Evolutionary conservation across 208 protist species (phyloP), one percentile per base, ranked within the genome.

Genomic region (Trypanosoma mega): DNA sequence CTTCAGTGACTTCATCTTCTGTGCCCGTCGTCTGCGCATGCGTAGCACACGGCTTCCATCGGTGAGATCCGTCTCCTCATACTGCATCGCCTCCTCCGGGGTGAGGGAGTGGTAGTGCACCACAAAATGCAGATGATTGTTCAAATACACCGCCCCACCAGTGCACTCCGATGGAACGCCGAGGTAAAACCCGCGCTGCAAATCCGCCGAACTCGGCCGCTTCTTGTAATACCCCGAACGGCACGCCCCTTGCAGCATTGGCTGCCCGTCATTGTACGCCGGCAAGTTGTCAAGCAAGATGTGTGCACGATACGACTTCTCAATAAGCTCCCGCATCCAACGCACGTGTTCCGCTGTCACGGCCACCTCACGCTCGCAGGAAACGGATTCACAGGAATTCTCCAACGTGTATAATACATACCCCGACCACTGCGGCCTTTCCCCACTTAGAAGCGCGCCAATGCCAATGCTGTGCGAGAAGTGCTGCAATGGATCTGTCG

Each of bases 381-480:
- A 20, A 33, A 55, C 31, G 21, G 0, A 24, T 7, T 44, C 34
- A 36, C 51, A 57, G 3, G 34, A 46, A 14, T 45, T 16, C 34
- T 26, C 1, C n/a, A 45, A 16, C 34, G 74, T 54, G 20, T 30
- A 53, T 4, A 74, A n/a, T 8, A 53, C 2, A 41, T 96, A 98
- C 4, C 63, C 46, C 6, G 92, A 93, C 31, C 74, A 94, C 58
- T 94, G 70, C 48, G 98, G 93, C 33, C 59, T 21, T 48, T 98
- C 95, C 24, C 96, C 96, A 14, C 70, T 53, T 8, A 98, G 65
- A n/a, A 96, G 65, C 52, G 97, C 88, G 24, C 93, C 93, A 3
- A 45, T 31, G 5, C 33, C 51, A 18, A 45, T 31, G 6, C 33
- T 57, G 36, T 23, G 26, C 3, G 30, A 39, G 14, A 55, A 41